Evolutionary conservation across 108 stramenopile genomes (phyloP).

Genomic region (Fragilaria crotonensis): DNA sequence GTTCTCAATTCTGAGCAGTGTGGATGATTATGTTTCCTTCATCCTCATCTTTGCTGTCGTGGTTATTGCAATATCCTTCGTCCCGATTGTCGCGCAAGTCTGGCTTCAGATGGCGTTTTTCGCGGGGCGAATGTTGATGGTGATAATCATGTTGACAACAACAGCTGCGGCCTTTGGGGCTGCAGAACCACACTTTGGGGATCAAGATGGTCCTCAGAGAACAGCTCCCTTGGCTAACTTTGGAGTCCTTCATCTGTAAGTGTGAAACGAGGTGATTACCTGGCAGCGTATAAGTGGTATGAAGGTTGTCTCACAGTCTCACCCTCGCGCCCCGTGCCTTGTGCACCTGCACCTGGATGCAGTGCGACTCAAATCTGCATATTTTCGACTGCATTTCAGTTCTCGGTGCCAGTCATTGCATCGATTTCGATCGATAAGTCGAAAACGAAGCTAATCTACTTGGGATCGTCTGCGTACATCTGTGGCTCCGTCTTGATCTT

Average conservation of each 20-base stretch:
- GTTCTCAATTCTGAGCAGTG: background rate
- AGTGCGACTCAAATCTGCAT: background rate
- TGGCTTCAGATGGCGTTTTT: constrained; percentile 11
- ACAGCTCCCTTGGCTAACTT: background rate
- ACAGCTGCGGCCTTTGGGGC: background rate
- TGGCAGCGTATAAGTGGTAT: too few species aligned
- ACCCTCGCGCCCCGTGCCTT: too few species aligned
- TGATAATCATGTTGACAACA: constrained; percentile 12
- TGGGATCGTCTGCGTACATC: constrained; percentile 5
- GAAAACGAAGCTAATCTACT: constrained; percentile 1
- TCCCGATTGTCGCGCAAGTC: constrained; percentile 9
- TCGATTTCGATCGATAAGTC: constrained; percentile 1
- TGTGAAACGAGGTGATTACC: too few species aligned
- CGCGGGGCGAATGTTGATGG: constrained; percentile 9
- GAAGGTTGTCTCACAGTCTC: too few species aligned
- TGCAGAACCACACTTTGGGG: background rate
- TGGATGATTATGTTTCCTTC: constrained; percentile 9
- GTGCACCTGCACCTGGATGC: too few species aligned
- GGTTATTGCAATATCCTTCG: constrained; percentile 10
- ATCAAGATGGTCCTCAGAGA: background rate
- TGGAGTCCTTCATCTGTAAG: background rate
- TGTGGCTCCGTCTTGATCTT: constrained; percentile 6
- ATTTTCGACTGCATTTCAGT: constrained; percentile 15
- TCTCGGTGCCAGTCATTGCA: constrained; percentile 8
- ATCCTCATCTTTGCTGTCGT: constrained; percentile 6